Evolutionary conservation across 257 asterid genomes (phyloP).

Genomic region (Rubia yunnanensis): DNA sequence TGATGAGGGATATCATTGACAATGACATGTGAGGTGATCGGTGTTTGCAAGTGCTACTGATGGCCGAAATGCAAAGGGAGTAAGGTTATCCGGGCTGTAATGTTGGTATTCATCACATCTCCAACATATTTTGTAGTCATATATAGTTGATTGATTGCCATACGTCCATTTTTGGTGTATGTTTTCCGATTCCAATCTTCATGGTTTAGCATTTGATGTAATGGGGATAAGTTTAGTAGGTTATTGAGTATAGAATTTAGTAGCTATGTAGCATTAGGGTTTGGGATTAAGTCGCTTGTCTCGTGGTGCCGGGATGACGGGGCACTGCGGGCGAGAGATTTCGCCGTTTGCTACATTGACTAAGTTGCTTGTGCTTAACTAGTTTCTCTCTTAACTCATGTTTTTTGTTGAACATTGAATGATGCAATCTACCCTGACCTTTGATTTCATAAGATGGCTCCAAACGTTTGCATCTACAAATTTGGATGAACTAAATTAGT

Average conservation of each 20-base stretch:
- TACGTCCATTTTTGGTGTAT: not conserved
- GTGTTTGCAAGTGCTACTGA: not conserved
- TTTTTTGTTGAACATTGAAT: no score
- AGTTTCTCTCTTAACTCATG: no score
- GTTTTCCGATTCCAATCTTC: not conserved
- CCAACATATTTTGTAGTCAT: constrained; percentile 1
- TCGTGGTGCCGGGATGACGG: no score
- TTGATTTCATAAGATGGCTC: no score
- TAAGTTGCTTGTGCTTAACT: no score
- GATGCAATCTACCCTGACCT: no score
- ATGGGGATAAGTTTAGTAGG: not conserved
- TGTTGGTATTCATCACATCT: not conserved
- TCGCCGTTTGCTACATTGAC: no score
- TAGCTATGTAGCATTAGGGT: not conserved
- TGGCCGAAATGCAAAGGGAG: not conserved
- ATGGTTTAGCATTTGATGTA: not conserved
- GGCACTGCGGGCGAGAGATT: no score
- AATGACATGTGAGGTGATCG: constrained; percentile 51
- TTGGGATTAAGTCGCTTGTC: not conserved
- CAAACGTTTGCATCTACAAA: no score
- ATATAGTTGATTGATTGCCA: not conserved
- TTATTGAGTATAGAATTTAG: not conserved
- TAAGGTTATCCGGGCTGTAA: not conserved
- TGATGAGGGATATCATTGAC: constrained; percentile 83
- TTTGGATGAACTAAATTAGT: no score